Base-by-base conservation (phyloP, 495 filamentous ascomycete species). In the Penicillium ochrochloron region DNA sequence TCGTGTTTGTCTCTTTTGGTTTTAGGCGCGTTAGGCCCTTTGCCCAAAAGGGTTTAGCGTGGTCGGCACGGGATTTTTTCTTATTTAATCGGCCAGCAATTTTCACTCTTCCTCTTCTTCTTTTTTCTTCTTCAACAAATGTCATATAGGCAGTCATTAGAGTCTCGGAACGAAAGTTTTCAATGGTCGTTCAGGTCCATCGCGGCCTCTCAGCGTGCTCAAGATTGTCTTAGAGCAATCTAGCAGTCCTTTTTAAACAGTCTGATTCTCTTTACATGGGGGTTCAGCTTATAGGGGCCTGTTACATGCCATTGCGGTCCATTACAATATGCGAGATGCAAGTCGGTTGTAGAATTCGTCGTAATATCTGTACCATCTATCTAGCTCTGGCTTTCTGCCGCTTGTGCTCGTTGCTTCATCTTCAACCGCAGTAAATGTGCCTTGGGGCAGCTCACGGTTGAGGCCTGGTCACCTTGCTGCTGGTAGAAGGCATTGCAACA, bases 101-200 rank as follows among this genome's bases (percentile, higher is more conserved):
- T 62, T 77, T 71, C 62, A 61, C 44, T 51, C 74, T 75, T 71
- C 73, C 79, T 82, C 74, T 83, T 85, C 77, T 70, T 74, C 25
- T 66, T 78, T 78, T 78, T 75, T 84, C 81, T 85, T 86, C 78
- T 82, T 83, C 80, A 79, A 76, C 80, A 92, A 81, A 94, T 96
- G 90, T 95, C 89, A 84, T 80, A 35, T 90, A 95, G 93, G 89
- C 91, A 88, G 85, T 92, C 92, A 93, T 94, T 99, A 99, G 95
- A 99, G 95, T 99, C 95, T 96, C 95, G 95, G 92, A 89, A 87
- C 88, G 91, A 89, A 92, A 86, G 75, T 78, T 79, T 77, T 95
- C 93, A 90, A 83, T 97, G 86, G 93, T 94, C 93, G 88, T 92
- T 90, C 92, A 96, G 92, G 87, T 90, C 90, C 86, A 78, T 77